These are phyloP conservation scores for Linaria vulgaris DNA, from an alignment of 257 asterid genomes.

Conservation along the genomic window DNA sequence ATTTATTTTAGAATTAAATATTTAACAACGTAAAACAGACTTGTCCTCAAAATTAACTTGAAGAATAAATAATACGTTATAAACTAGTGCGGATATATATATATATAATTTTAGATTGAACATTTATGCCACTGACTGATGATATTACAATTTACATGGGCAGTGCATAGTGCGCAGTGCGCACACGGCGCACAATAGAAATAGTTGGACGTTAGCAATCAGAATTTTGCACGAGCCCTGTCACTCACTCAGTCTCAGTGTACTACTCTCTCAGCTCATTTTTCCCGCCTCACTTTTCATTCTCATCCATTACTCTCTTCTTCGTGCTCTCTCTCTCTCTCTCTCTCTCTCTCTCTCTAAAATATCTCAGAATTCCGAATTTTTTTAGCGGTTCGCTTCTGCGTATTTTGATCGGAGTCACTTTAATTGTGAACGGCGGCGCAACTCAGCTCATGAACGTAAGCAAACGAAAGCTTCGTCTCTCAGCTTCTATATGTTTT, in stretches of 20 bases:
- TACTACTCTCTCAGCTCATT: no score
- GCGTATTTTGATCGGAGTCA: conserved; percentile 18
- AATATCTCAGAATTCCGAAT: background rate
- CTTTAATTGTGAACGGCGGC: conserved; percentile 17
- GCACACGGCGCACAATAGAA: conserved; percentile 24
- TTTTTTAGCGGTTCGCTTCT: background rate
- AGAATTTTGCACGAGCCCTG: no score
- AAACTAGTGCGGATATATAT: no score
- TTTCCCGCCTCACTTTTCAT: conserved; percentile 36
- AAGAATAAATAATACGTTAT: no score
- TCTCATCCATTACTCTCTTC: conserved; percentile 18
- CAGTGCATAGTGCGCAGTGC: conserved; percentile 28
- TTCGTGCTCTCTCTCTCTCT: conserved; percentile 3
- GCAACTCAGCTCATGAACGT: conserved; percentile 25
- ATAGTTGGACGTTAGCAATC: conserved; percentile 12
- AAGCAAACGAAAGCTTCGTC: conserved; percentile 26
- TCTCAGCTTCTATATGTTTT: conserved; percentile 3
- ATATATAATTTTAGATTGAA: no score
- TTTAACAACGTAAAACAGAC: no score
- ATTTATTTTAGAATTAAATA: no score
- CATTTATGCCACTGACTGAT: no score
- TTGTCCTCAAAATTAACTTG: no score
- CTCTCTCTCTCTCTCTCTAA: background rate
- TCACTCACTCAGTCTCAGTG: no score
- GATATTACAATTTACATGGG: no score